Evolutionary conservation across 2,329 filamentous ascomycete species (phyloP), one percentile per base, ranked within the genome.

Genomic region (Myriosclerotinia curreyana): DNA sequence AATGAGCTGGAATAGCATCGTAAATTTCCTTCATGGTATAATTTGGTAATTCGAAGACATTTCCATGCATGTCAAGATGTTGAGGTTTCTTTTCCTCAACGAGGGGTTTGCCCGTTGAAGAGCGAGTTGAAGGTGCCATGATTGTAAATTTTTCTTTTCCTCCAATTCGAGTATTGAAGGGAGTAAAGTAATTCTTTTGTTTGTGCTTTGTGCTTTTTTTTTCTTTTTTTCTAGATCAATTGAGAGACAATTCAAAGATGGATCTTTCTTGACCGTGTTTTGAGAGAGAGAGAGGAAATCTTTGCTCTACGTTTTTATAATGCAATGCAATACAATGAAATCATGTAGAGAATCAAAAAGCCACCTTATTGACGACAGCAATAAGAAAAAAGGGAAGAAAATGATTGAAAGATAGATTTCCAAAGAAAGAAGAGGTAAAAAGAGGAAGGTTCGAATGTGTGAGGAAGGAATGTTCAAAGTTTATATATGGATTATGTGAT

Each of bases 1-100:
- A 88, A 74, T 86, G 80, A 28, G 80, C 76, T 31, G 86, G 86
- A 67, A 88, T 87, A 64, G 84, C 82, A 69, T 73, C 72, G 69
- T 74, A 68, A 28, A 75, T 75, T 60, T 75, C 64, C 65, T 75
- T 74, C 73, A 75, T 75, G 61, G 74, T 75, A 66, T 71, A 75
- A 65, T 64, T 67, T 31, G 74, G 74, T 1, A 74, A 51, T 49
- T 74, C 71, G 64, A 75, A 75, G 36, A 68, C 69, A 67, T 75
- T 70, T 50, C 74, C 74, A 66, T 75, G 51, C 50, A 75, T 66
- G 60, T 75, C 73, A 64, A 74, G 55, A 69, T 75, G 74, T 59
- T 72, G 67, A 40, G 66, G 38, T 46, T 70, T 52, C 86, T 65
- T 48, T 36, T 51, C 53, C 42, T 52, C 62, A 8, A 44, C 38